Evolutionary conservation across 768 basidiomycete genomes (phyloP).

Genomic region (Candolleomyces aberdarensis): DNA sequence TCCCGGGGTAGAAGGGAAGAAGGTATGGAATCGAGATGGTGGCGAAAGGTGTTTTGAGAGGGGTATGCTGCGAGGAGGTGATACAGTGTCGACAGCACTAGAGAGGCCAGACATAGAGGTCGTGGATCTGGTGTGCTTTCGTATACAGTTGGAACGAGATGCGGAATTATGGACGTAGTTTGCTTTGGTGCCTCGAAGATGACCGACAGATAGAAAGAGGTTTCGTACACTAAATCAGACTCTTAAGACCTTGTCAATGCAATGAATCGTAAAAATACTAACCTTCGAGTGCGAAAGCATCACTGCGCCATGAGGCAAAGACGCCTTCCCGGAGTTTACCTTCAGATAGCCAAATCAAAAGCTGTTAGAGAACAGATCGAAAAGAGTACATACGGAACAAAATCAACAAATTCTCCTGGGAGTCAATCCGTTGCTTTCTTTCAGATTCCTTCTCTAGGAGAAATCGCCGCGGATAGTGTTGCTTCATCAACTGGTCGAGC

Average conservation of each 20-base stretch:
- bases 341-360: slow-evolving; percentile 20
- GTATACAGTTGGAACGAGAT: slow-evolving; percentile 53
- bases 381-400: slow-evolving; percentile 55
- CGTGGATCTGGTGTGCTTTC: slow-evolving; percentile 21
- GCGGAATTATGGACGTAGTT: slow-evolving; percentile 57
- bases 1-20: slow-evolving; percentile 33
- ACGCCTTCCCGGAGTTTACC: slow-evolving; percentile 79
- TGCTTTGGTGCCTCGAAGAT: slow-evolving; percentile 62
- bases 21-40: slow-evolving; percentile 41
- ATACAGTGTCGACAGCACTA: slow-evolving; percentile 55
- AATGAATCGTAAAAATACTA: slow-evolving; percentile 8
- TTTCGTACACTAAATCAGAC: slow-evolving; percentile 61
- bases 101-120: slow-evolving; percentile 21
- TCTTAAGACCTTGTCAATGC: neutral
- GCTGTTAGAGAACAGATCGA: neutral
- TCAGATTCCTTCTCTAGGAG: slow-evolving; percentile 27
- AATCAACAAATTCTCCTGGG: slow-evolving; percentile 68
- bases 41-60: slow-evolving; percentile 56
- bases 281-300: slow-evolving; percentile 71
- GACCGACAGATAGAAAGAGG: slow-evolving; percentile 61
- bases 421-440: slow-evolving; percentile 43
- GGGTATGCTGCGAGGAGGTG: slow-evolving; percentile 58
- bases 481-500: slow-evolving; percentile 48
- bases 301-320: slow-evolving; percentile 53
- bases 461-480: slow-evolving; percentile 23